Evolutionary conservation across 2,329 filamentous ascomycete genomes (phyloP), one percentile per base, ranked within the genome.

Genomic region (Fusarium virguliforme): DNA sequence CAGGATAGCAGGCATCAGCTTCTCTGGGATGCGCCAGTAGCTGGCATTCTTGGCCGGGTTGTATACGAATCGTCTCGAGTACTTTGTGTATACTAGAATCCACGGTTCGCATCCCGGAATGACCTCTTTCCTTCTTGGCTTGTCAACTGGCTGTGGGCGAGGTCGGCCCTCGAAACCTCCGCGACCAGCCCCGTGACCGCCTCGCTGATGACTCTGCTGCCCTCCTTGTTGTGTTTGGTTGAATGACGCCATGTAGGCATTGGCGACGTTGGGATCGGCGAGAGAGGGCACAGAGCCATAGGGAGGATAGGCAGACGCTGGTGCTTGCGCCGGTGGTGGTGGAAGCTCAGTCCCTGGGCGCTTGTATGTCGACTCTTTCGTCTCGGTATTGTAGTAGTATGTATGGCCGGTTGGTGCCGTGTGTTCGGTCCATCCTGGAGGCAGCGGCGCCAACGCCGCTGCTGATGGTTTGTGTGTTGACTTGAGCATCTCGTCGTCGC

Each of bases 21-120:
- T 91, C 61, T 94, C 89, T 0, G 96, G 96, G 75, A 98, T 96
- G 76, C 94, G 94, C 96, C 97, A 99, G 80, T 94, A 94, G 80
- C 95, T 98, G 73, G 94, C 88, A 38, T 95, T 93, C 72, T 95
- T 97, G 60, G 88, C 87, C 0, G 91, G 89, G 74, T 99, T 97
- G 83, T 97, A 93, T 3, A 95, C 94, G 77, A 99, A 99, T 58
- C 95, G 89, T 63, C 96, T 87, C 24, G 94, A 93, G 68, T 95
- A 90, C 78, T 94, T 98, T 1, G 96, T 99, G 78, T 92, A 93
- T n/a, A 99, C 94, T 4, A 99, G 84, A 0, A 97, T 82, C 96
- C 96, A 99, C 15, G 94, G 93, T 74, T 92, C 91, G 75, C 90
- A 93, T 3, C 91, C 91, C 0, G 94, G 94, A 50, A 99, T 96